Conservation (phyloP, 805 yeast genomes). For the Pichia californica region DNA sequence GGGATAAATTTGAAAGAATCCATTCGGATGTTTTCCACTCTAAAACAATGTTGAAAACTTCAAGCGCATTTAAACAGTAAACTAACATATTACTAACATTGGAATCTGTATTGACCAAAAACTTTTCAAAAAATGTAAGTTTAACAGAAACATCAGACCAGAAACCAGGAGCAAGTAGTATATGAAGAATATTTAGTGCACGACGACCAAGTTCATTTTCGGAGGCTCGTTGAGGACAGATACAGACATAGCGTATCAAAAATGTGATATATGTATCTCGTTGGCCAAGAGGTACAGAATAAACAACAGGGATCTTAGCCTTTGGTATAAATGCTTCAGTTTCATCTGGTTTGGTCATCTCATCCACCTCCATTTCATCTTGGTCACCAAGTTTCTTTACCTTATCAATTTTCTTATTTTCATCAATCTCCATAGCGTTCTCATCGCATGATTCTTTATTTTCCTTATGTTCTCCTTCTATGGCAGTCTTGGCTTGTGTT, state of each 20-base stretch:
- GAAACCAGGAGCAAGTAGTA: slow-evolving; percentile 59
- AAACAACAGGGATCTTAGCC: slow-evolving; percentile 42
- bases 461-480: slow-evolving; percentile 2
- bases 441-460: neutral
- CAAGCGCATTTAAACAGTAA: slow-evolving; percentile 83
- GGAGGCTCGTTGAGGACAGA: slow-evolving; percentile 76
- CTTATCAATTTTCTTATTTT: neutral
- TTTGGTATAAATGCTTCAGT: too few relatives aligned
- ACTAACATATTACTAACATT: slow-evolving; percentile 63
- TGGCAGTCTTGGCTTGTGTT: slow-evolving; percentile 25
- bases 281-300: slow-evolving; percentile 65
- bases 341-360: neutral
- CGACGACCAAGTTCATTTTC: slow-evolving; percentile 78
- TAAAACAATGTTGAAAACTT: slow-evolving; percentile 76
- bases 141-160: slow-evolving; percentile 93
- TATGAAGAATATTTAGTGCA: slow-evolving; percentile 72
- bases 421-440: slow-evolving; percentile 21
- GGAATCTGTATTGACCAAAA: slow-evolving; percentile 71
- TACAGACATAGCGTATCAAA: slow-evolving; percentile 80
- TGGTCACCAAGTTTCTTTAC: neutral
- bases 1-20: slow-evolving; percentile 66
- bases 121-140: slow-evolving; percentile 80
- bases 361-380: neutral
- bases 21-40: slow-evolving; percentile 72
- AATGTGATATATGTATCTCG: slow-evolving; percentile 88